Evolutionary conservation across 139 green algal species (phyloP).

Genomic region (Chlorella sp.): DNA sequence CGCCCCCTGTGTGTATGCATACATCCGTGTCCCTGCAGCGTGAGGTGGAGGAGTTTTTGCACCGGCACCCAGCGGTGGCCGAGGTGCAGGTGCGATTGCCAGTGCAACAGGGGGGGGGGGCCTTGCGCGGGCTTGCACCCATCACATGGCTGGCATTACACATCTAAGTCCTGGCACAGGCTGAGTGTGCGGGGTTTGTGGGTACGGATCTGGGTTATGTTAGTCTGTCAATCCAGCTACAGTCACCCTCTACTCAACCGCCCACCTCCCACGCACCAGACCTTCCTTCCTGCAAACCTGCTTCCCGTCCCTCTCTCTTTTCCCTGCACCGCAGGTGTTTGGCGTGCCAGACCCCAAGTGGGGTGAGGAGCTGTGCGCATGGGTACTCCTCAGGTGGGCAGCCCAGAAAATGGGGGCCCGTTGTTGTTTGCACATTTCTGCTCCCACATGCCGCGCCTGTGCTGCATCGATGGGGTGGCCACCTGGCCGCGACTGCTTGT

Average conservation of each 20-base stretch:
- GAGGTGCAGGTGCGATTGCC: constrained; percentile 33
- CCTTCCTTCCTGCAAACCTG: neutral
- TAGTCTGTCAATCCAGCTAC: too few species aligned
- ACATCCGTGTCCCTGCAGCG: neutral
- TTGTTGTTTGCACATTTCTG: neutral
- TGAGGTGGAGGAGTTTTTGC: constrained; percentile 51
- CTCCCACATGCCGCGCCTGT: neutral
- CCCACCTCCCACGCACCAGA: neutral
- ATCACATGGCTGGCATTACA: too few species aligned
- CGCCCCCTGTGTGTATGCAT: neutral
- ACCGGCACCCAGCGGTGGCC: constrained; percentile 29
- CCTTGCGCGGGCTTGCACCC: too few species aligned
- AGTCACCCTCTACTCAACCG: too few species aligned
- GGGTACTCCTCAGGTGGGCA: constrained; percentile 35
- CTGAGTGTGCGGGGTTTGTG: too few species aligned
- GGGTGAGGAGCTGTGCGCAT: constrained; percentile 50
- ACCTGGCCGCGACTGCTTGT: too few species aligned
- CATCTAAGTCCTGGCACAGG: too few species aligned
- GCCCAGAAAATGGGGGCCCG: neutral
- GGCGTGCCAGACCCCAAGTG: constrained; percentile 40
- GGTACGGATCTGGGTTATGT: too few species aligned
- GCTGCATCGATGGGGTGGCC: too few species aligned
- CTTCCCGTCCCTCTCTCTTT: neutral
- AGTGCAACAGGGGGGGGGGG: neutral
- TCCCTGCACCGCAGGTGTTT: constrained; percentile 40